Conservation (phyloP, 228 moss, liverwort and hornwort genomes). For the Sphagnum magellanicum region DNA sequence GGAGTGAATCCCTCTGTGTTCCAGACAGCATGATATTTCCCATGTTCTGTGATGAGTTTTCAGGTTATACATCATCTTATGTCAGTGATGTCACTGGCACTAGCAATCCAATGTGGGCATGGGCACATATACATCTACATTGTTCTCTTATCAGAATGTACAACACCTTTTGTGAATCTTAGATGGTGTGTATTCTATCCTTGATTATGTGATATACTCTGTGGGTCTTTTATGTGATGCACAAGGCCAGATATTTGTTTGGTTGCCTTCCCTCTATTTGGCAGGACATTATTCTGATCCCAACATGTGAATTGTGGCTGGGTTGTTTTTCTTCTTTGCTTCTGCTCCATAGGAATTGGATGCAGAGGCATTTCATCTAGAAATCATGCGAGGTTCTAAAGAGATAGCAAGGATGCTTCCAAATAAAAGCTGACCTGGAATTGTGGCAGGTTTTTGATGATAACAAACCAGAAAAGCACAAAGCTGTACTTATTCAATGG, state of each 20-base stretch:
- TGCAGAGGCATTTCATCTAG: not conserved
- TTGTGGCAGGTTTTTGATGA: slow-evolving; percentile 22
- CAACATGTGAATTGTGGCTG: not conserved
- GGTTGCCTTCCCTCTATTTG: not conserved
- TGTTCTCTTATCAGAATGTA: slow-evolving; percentile 43
- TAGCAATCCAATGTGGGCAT: slow-evolving; percentile 29
- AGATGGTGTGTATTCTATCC: slow-evolving; percentile 27
- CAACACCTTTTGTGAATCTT: slow-evolving; percentile 41
- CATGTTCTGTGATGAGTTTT: not conserved
- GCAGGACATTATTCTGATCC: not conserved
- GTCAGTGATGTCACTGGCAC: slow-evolving; percentile 31
- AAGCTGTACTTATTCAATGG: slow-evolving; percentile 29
- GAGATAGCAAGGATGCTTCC: not conserved
- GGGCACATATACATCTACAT: slow-evolving; percentile 36
- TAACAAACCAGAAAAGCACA: slow-evolving; percentile 17
- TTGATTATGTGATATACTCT: not conserved
- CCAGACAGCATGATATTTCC: not conserved
- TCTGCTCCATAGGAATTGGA: not conserved
- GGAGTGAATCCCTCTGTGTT: not conserved
- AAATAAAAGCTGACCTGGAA: not conserved
- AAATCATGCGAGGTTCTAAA: not conserved
- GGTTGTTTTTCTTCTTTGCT: not conserved
- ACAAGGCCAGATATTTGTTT: not conserved
- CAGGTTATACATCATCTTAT: slow-evolving; percentile 43
- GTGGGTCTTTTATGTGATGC: not conserved